Conservation (phyloP, 2,329 filamentous ascomycete genomes). For the Cladosporium sp. region DNA sequence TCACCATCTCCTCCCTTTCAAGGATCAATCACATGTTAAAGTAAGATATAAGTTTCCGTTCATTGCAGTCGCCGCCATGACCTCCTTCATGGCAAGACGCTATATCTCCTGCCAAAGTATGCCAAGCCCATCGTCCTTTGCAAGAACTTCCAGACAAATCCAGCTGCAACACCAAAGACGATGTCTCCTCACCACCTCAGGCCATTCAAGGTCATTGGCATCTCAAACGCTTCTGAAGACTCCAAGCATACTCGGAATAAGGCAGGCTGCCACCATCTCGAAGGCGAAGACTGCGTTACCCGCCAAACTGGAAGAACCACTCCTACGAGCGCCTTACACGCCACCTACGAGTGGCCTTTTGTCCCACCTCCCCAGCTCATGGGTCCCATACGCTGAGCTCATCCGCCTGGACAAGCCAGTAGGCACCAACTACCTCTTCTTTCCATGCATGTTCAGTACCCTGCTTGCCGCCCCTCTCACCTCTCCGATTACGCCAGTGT, state of each 20-base stretch:
- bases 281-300: background rate
- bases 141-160: constrained; percentile 1
- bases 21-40: background rate
- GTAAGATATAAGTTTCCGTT: background rate
- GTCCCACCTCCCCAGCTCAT: constrained; percentile 61
- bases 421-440: constrained; percentile 79
- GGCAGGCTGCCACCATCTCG: background rate
- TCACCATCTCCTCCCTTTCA: background rate
- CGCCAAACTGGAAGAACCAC: background rate
- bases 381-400: constrained; percentile 77
- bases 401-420: constrained; percentile 75
- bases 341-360: constrained; percentile 68
- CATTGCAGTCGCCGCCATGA: background rate
- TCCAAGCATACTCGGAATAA: background rate
- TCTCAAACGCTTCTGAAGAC: background rate
- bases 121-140: background rate
- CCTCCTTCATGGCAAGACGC: constrained; percentile 1
- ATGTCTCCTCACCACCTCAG: too few species aligned
- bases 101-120: background rate
- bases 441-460: constrained; percentile 80
- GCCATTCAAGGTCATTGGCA: background rate
- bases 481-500: constrained; percentile 55
- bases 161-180: background rate
- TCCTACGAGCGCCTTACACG: constrained; percentile 43
- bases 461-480: constrained; percentile 70